These are phyloP conservation scores for Pouteria glomerata DNA, from an alignment of 148 eudicot genomes.

Conservation along the genomic window DNA sequence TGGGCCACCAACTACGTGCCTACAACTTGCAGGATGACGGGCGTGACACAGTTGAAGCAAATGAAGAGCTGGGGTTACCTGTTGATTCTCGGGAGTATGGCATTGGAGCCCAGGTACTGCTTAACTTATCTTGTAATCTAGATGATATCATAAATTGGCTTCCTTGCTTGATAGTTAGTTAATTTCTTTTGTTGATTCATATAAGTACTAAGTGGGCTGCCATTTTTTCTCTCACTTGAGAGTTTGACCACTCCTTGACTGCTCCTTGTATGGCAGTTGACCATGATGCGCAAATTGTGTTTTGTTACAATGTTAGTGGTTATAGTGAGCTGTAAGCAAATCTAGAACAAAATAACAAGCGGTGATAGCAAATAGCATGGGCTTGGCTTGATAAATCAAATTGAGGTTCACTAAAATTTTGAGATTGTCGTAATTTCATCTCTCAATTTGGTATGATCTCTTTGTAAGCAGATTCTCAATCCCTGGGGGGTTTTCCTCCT, in stretches of 20 bases:
- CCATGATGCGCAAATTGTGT: not conserved
- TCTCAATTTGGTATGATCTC: not conserved
- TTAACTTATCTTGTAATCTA: not conserved
- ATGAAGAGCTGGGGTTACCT: conserved; percentile 48
- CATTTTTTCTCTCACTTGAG: not conserved
- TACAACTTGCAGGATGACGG: conserved; percentile 48
- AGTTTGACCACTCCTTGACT: not conserved
- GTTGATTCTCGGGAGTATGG: conserved; percentile 55
- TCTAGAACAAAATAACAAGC: not conserved
- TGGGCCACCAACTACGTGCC: conserved; percentile 50
- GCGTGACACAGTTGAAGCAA: conserved; percentile 50
- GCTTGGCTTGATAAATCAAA: not conserved
- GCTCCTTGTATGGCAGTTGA: too few relatives aligned
- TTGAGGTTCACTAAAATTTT: not conserved
- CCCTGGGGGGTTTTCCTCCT: not conserved
- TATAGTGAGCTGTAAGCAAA: not conserved
- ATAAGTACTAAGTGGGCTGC: too few relatives aligned
- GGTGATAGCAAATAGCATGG: not conserved
- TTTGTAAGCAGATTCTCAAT: not conserved
- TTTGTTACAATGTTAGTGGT: not conserved
- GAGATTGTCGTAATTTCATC: not conserved
- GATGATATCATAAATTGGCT: not conserved
- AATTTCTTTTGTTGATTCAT: not conserved
- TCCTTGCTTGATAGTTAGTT: not conserved
- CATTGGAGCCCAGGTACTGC: conserved; percentile 52